phyloP scores from a whole-genome alignment of 495 filamentous ascomycete species.

The Hypoxylon rickii region DNA sequence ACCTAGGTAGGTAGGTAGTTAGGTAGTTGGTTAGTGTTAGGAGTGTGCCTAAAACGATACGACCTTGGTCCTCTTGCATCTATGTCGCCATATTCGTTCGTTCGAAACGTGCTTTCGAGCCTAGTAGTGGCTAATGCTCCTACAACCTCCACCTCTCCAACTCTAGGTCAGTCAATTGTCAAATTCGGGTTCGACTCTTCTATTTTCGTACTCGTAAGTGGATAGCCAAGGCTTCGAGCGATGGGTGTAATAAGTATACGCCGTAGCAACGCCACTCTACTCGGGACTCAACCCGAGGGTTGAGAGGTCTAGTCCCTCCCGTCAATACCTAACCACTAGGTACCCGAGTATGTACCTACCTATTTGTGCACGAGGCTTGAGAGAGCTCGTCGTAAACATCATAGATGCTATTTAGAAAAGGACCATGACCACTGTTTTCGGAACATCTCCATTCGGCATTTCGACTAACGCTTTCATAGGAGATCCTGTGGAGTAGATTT shows the following conservation, averaged over 20 bases:
- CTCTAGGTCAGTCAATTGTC: constrained; percentile 7
- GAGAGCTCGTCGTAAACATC: too few relatives aligned
- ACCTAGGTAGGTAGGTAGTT: too few relatives aligned
- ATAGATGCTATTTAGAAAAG: too few relatives aligned
- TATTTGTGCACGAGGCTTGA: too few relatives aligned
- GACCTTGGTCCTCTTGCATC: constrained; percentile 14
- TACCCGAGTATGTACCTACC: too few relatives aligned
- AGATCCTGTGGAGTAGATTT: too few relatives aligned
- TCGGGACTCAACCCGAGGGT: not conserved
- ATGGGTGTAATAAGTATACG: constrained; percentile 3
- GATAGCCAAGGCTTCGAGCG: constrained; percentile 22
- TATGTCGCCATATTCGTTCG: constrained; percentile 12
- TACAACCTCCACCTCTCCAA: constrained; percentile 20
- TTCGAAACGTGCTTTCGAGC: constrained; percentile 30
- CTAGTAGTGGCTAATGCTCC: constrained; percentile 26
- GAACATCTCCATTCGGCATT: too few relatives aligned
- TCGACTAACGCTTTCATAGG: too few relatives aligned
- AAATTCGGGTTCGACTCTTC: constrained; percentile 18
- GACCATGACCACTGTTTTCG: too few relatives aligned
- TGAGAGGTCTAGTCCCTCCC: constrained; percentile 7
- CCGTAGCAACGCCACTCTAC: constrained; percentile 19
- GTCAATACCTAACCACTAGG: constrained; percentile 5
- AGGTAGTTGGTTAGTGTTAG: not conserved
- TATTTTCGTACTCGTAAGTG: constrained; percentile 30
- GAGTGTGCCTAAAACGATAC: constrained; percentile 23